These are phyloP conservation scores for Fusarium dlaminii DNA, from an alignment of 2,329 filamentous ascomycete genomes.

Conservation along the genomic window DNA sequence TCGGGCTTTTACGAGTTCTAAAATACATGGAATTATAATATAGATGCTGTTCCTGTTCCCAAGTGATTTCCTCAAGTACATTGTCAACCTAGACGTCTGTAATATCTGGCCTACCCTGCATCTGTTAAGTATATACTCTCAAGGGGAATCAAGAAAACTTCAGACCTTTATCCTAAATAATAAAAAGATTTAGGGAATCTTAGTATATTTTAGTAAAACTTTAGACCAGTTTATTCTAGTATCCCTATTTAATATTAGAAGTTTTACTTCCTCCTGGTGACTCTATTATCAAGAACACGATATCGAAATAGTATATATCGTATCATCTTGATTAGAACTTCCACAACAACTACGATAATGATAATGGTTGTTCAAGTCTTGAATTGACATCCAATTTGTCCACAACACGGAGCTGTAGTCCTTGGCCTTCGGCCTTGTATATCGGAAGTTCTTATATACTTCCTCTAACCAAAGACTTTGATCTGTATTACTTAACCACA, in stretches of 20 bases:
- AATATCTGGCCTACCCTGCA: rapidly evolving
- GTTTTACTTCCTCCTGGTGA: too few relatives aligned
- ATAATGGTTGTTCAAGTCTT: background rate
- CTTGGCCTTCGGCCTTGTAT: too few relatives aligned
- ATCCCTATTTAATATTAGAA: too few relatives aligned
- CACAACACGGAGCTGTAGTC: background rate
- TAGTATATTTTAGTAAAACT: too few relatives aligned
- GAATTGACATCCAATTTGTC: background rate
- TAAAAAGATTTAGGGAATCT: too few relatives aligned
- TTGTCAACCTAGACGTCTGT: rapidly evolving
- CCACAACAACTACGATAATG: background rate
- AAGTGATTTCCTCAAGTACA: background rate
- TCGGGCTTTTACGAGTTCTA: background rate
- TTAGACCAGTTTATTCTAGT: too few relatives aligned
- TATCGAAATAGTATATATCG: too few relatives aligned
- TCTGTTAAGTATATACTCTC: too few relatives aligned
- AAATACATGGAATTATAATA: background rate
- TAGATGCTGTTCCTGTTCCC: rapidly evolving
- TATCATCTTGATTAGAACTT: too few relatives aligned
- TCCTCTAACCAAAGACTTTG: background rate
- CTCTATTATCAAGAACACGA: too few relatives aligned
- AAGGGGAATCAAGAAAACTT: too few relatives aligned
- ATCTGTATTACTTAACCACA: background rate
- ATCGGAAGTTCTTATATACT: background rate
- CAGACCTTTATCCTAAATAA: too few relatives aligned